Percentiles rank a stretch among this genome's conserved stretches.
Conservation (phyloP, 2,329 filamentous ascomycete species). For the Ilyonectria sp. region DNA sequence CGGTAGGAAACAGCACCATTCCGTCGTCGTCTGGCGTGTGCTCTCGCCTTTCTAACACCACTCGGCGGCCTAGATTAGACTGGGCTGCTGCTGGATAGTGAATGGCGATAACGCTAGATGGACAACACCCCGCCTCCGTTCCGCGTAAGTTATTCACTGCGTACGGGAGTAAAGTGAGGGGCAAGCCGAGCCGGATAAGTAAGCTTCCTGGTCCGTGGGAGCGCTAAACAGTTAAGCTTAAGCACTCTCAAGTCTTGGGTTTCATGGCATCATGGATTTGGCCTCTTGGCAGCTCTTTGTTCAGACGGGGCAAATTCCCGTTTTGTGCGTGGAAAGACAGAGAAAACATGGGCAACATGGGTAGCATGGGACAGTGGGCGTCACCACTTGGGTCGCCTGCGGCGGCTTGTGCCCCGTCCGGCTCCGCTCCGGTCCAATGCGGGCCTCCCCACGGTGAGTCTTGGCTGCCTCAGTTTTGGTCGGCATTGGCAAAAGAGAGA, state of each 20-base stretch:
- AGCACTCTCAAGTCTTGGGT: conserved; percentile 9
- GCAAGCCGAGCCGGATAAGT: conserved; percentile 1
- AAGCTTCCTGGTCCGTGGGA: neutral
- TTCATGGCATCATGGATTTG: conserved; percentile 2
- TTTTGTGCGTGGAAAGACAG: neutral
- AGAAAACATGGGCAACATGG: conserved; percentile 3
- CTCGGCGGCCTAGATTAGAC: neutral
- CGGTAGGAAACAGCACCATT: neutral
- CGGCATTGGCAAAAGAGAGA: neutral
- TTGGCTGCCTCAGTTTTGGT: conserved; percentile 15
- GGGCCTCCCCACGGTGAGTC: conserved; percentile 16
- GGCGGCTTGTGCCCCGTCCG: neutral
- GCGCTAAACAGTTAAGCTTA: conserved; percentile 27
- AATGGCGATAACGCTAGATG: conserved; percentile 4
- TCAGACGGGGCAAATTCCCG: neutral
- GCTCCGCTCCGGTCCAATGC: conserved; percentile 15
- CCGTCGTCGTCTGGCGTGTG: neutral
- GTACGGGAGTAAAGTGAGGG: conserved; percentile 24
- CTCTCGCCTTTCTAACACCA: conserved; percentile 1
- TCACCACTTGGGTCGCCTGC: conserved; percentile 2
- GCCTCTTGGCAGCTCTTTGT: conserved; percentile 10
- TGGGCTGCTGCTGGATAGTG: neutral
- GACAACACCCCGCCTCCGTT: neutral
- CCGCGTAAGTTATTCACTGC: neutral
- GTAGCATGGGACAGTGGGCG: neutral